Conservation (phyloP, 2,329 filamentous ascomycete species). For the Botrytis elliptica region DNA sequence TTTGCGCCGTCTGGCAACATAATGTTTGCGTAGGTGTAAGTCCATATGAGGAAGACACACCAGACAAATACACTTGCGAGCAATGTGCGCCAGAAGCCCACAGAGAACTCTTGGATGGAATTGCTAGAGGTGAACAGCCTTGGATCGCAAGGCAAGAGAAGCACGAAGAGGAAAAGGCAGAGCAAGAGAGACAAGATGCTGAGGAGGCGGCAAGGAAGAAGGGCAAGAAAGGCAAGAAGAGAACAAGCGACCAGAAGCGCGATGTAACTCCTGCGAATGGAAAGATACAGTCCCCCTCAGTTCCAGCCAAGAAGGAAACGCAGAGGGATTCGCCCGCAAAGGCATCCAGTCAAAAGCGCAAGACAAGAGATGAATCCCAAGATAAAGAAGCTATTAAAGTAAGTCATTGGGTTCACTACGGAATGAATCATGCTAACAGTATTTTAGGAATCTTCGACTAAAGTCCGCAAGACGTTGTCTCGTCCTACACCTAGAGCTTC, state of each 20-base stretch:
- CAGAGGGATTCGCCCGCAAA: conserved; percentile 15
- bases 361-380: conserved; percentile 53
- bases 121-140: conserved; percentile 76
- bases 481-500: conserved; percentile 41
- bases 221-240: conserved; percentile 62
- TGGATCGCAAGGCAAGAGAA: conserved; percentile 72
- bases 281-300: conserved; percentile 35
- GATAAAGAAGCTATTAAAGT: conserved; percentile 52
- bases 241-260: conserved; percentile 58
- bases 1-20: conserved; percentile 93
- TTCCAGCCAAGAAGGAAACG: conserved; percentile 39
- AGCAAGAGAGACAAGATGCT: conserved; percentile 51
- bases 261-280: conserved; percentile 45
- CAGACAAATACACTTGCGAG: conserved; percentile 90
- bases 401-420: conserved; percentile 25
- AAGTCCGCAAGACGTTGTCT: conserved; percentile 57
- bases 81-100: conserved; percentile 79
- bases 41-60: conserved; percentile 71
- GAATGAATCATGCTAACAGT: background rate
- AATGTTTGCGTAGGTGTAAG: conserved; percentile 91
- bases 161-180: conserved; percentile 55
- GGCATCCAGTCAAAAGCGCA: conserved; percentile 41
- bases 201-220: conserved; percentile 46
- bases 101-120: conserved; percentile 72
- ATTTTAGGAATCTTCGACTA: conserved; percentile 45